These are phyloP conservation scores for Mycena latifolia DNA, from an alignment of 768 basidiomycete genomes.

Conservation along the genomic window DNA sequence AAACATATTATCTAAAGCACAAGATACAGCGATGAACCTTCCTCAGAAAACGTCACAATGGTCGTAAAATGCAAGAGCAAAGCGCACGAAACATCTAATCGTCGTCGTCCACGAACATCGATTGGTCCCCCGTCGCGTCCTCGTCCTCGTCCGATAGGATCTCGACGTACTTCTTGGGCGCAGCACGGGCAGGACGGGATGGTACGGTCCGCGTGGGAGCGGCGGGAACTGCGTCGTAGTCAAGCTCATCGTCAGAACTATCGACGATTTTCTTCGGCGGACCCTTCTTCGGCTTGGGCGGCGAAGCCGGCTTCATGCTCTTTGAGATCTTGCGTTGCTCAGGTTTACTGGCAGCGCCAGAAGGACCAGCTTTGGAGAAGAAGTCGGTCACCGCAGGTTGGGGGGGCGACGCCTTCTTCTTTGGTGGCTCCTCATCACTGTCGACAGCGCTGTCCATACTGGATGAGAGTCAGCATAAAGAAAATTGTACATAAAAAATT, in stretches of 20 bases:
- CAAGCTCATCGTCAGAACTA: slow-evolving; percentile 61
- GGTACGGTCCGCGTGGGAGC: slow-evolving; percentile 56
- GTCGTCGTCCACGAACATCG: slow-evolving; percentile 62
- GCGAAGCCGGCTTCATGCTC: slow-evolving; percentile 70
- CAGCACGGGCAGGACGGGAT: slow-evolving; percentile 61
- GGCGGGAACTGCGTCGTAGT: slow-evolving; percentile 54
- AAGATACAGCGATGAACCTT: background rate
- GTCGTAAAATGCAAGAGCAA: slow-evolving; percentile 13
- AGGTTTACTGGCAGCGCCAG: slow-evolving; percentile 54
- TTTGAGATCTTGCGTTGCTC: slow-evolving; percentile 64
- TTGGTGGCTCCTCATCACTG: slow-evolving; percentile 60
- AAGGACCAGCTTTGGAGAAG: slow-evolving; percentile 60
- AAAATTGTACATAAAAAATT: slow-evolving; percentile 29
- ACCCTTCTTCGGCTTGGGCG: slow-evolving; percentile 65
- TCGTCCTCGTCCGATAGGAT: slow-evolving; percentile 62
- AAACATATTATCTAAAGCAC: slow-evolving; percentile 4
- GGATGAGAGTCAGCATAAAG: background rate
- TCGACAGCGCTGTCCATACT: slow-evolving; percentile 47
- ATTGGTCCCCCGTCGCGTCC: slow-evolving; percentile 56
- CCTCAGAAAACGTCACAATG: slow-evolving; percentile 5
- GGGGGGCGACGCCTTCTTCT: slow-evolving; percentile 58
- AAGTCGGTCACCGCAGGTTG: slow-evolving; percentile 67
- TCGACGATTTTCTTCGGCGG: slow-evolving; percentile 52
- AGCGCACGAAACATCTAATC: slow-evolving; percentile 36
- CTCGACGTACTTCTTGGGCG: slow-evolving; percentile 74